phyloP scores from a whole-genome alignment of 2,329 filamentous ascomycete genomes.

The Claviceps fusiformis region DNA sequence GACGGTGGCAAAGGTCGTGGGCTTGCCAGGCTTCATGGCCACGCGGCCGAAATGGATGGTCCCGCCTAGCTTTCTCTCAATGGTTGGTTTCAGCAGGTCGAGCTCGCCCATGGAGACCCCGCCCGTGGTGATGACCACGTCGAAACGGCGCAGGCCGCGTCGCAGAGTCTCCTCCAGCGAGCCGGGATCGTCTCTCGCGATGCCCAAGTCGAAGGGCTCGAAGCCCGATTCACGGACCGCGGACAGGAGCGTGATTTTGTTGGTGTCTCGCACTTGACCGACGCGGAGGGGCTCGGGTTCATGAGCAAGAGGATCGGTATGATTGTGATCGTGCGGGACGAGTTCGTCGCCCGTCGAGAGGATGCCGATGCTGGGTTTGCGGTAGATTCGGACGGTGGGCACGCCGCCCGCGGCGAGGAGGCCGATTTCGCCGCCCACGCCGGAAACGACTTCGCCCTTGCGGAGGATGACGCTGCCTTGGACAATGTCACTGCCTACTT shows the following conservation, averaged over 20 bases:
- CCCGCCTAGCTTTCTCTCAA: constrained; percentile 78
- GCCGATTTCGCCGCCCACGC: constrained; percentile 81
- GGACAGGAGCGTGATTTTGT: constrained; percentile 74
- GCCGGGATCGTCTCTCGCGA: constrained; percentile 60
- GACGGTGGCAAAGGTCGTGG: constrained; percentile 89
- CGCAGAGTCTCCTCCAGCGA: constrained; percentile 67
- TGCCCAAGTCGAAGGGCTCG: constrained; percentile 70
- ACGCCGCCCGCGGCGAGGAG: constrained; percentile 77
- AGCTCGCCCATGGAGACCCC: constrained; percentile 97
- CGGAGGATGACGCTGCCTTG: constrained; percentile 55
- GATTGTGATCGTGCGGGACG: constrained; percentile 42
- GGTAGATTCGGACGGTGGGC: constrained; percentile 56
- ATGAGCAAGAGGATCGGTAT: constrained; percentile 17
- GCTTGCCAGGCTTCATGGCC: constrained; percentile 95
- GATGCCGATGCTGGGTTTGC: constrained; percentile 67
- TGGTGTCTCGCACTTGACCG: constrained; percentile 88
- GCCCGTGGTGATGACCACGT: constrained; percentile 81
- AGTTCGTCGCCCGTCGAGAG: constrained; percentile 94
- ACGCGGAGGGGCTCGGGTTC: constrained; percentile 47
- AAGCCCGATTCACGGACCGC: constrained; percentile 64
- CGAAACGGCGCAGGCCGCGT: constrained; percentile 56
- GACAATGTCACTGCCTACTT: constrained; percentile 77
- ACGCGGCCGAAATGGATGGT: constrained; percentile 95
- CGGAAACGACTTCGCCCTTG: constrained; percentile 70
- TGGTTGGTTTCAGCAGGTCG: constrained; percentile 89